Evolutionary conservation across 371 early-diverging fungal genomes (phyloP), one percentile per base, ranked within the genome.

Genomic region (Syncephalastrum racemosum): DNA sequence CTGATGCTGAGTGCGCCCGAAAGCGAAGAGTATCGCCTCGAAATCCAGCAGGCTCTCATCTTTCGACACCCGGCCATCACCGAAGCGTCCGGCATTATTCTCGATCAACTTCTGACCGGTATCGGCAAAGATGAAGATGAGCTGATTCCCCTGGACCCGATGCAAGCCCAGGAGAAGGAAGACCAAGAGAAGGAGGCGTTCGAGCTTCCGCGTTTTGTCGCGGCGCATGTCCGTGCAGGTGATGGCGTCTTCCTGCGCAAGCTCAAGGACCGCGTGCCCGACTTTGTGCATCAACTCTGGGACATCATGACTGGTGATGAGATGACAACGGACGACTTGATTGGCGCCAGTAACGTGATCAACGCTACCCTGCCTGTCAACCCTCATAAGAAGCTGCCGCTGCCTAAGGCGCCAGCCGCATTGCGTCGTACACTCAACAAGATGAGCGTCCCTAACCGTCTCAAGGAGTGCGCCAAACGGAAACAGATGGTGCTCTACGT

Each of bases 181-280:
- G 46, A 53, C 18, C 39, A 44, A 12, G 56, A 60, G 24, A 31
- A 60, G 12, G 61, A 53, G 14, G 51, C 24, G 18, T 53, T 41
- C 46, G 48, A 46, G 19, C 46, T 56, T 14, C 67, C 67, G 15
- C 62, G 59, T 12, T 67, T 67, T 50, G 63, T 77, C 5, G 71
- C 71, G 22, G 66, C 68, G 31, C 77, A 77, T 50, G 54, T 71
- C 12, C 60, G 77, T 40, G 65, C 67, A 0, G 75, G 75, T 7
- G 69, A 69, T 43, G 73, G 67, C 43, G 59, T 64, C 4, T 71
- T 71, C 40, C 24, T 67, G 16, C 49, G 48, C 16, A 59, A 59
- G 14, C 58, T 67, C 18, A 59, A 62, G 22, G 58, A 62, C 24
- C 59, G 67, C 14, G 54, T 67, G 10, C 67, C 67, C 18, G 63